Base-by-base conservation (phyloP, 2,329 filamentous ascomycete species). In the Parastagonospora avenae region DNA sequence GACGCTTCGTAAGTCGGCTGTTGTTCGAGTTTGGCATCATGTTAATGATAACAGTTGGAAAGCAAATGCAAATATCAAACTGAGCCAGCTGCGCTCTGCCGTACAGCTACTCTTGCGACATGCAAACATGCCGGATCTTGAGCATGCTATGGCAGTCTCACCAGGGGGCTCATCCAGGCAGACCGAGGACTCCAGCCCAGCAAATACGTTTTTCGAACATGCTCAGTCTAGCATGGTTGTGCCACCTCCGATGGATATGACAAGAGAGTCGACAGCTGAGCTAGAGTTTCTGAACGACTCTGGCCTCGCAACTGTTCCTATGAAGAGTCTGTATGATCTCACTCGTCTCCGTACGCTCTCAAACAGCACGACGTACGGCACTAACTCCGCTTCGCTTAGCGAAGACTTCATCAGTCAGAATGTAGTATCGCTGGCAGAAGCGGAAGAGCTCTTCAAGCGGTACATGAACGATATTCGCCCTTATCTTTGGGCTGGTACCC, bases 301-400 rank as follows among this genome's bases (percentile, higher is more conserved):
- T 30, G 53, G 54, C n/a, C 50, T 69, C 8, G 63, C 67, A 0
- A 61, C 62, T 30, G 69, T 67, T n/a, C 69, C 69, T 8, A 72
- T 72, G 69, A 60, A 59, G 42, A 68, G 64, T 38, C 56, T 72
- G 12, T 72, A 71, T 51, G 64, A 71, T 42, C 58, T 72, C 2
- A 72, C 67, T 12, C 54, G 62, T 5, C 69, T 72, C 16, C 58
- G 64, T n/a, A 71, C 70, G 45, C 59, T 72, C 37, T 60, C 66
- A 30, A 69, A 63, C 37, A 64, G 54, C 41, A 62, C 56, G 33
- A 52, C 62, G 47, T 62, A 58, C 48, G 63, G 59, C 24, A 55
- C 65, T 16, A 60, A 62, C 8, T 52, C 61, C 10, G 67, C 60
- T n/a, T 62, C 64, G 19, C 56, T 61, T 16, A 54, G 66, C n/a